Conservation (phyloP, 1,284 basidiomycete species). For the Ceratobasidium sp. region DNA sequence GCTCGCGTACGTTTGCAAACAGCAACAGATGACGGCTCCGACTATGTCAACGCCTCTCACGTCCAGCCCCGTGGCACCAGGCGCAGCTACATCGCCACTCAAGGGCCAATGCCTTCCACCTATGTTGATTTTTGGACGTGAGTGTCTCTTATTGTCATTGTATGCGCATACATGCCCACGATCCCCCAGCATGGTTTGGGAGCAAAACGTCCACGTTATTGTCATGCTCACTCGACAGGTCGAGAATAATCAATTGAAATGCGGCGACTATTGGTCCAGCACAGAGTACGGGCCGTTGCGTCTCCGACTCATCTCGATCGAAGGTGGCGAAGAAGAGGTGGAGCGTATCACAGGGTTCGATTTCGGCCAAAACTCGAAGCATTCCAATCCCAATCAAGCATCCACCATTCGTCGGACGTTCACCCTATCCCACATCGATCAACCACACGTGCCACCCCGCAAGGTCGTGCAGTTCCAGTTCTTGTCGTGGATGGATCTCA, state of each 20-base stretch:
- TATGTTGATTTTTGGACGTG: conserved; percentile 96
- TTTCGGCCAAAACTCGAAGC: conserved; percentile 46
- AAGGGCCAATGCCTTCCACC: conserved; percentile 91
- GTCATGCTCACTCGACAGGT: conserved; percentile 92
- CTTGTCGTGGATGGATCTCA: conserved; percentile 92
- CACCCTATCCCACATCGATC: conserved; percentile 65
- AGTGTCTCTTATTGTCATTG: conserved; percentile 51
- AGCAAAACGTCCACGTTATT: conserved; percentile 80
- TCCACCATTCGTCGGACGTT: conserved; percentile 70
- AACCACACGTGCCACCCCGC: conserved; percentile 65
- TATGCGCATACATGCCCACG: conserved; percentile 19
- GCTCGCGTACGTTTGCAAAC: conserved; percentile 78
- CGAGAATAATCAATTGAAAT: conserved; percentile 89
- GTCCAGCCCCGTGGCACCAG: conserved; percentile 84
- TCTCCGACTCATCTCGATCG: conserved; percentile 68
- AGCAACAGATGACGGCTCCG: conserved; percentile 63
- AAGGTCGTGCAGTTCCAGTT: conserved; percentile 79
- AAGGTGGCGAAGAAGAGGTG: conserved; percentile 59
- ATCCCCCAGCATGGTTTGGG: conserved; percentile 70
- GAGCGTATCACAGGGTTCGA: conserved; percentile 51
- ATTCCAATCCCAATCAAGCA: neutral
- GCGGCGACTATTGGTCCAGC: conserved; percentile 89
- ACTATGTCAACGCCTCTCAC: conserved; percentile 94
- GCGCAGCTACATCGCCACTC: conserved; percentile 91
- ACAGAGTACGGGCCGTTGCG: conserved; percentile 73